Evolutionary conservation across 441 rosid species (phyloP), one percentile per base, ranked within the genome.

Genomic region (Flueggea neowawraea): DNA sequence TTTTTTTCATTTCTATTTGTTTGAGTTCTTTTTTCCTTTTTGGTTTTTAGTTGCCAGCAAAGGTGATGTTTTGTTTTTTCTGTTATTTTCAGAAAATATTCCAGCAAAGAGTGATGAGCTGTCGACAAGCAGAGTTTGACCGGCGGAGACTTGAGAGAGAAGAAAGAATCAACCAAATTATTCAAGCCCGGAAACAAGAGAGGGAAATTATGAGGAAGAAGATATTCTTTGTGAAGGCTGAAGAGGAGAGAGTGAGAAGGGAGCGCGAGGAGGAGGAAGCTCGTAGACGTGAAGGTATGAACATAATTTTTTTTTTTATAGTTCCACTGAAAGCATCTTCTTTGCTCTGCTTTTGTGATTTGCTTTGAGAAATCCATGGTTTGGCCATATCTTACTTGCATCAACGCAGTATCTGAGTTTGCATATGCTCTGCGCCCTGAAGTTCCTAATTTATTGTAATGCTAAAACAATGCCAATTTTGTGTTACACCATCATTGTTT

Each of bases 201-300:
- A 87, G 98, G 71, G 96, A 83, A 56, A 67, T 63, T 12, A 75
- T 75, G 82, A 87, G 97, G 74, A 90, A 89, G 84, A 88, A 81
- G 69, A 73, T 85, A 58, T 87, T 77, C 75, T 92, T 73, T 73
- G 76, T 90, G 77, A 82, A 43, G 12, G 53, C 82, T 54, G 97
- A 95, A 72, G 86, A 88, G 75, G 97, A 82, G 67, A 85, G 88
- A 57, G 71, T 84, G 60, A 82, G 64, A 28, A 90, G 75, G 81
- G 71, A 75, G 66, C 82, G 12, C 45, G 91, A 89, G 79, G 97
- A 93, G 75, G 99, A 90, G 62, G 99, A 95, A 84, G 92, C 93
- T 62, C 86, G 88, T 58, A 85, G 84, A 71, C 85, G 5, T 49
- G 92, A 87, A 85, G 99, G 99, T 95, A 69, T 56, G 10, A 39